A percentile compares a stretch with the other conserved stretches of the same genome.
phyloP scores from a whole-genome alignment of 2,329 filamentous ascomycete species.

The Monosporascus sp. region DNA sequence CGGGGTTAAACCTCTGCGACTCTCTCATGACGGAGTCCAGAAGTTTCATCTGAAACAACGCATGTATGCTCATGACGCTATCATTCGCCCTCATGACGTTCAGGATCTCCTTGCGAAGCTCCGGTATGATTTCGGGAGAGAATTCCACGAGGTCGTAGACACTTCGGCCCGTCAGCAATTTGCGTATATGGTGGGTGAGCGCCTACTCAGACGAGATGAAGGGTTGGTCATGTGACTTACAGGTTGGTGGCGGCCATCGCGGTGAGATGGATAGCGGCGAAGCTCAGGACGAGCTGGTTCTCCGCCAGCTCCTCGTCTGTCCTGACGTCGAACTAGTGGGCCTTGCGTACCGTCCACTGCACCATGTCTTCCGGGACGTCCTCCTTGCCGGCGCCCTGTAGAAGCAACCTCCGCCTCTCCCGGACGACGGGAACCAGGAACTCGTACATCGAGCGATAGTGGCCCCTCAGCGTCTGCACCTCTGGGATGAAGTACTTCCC shows the following conservation, averaged over 20 bases:
- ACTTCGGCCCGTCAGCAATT: conserved; percentile 10
- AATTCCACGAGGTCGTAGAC: conserved; percentile 44
- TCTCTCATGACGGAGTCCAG: conserved; percentile 33
- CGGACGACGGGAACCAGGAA: conserved; percentile 29
- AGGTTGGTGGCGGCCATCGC: conserved; percentile 35
- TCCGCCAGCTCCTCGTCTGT: conserved; percentile 29
- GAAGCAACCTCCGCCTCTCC: conserved; percentile 19
- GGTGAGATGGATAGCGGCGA: conserved; percentile 47
- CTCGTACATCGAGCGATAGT: conserved; percentile 25
- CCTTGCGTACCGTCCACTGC: conserved; percentile 38
- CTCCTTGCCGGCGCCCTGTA: conserved; percentile 5
- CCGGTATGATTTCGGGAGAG: conserved; percentile 40
- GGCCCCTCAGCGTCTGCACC: conserved; percentile 26
- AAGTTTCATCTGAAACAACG: conserved; percentile 33
- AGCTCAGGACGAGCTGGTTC: conserved; percentile 36
- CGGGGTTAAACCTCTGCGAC: conserved; percentile 23
- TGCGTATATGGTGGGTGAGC: no score
- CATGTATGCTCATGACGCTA: conserved; percentile 25
- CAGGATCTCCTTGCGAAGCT: conserved; percentile 46
- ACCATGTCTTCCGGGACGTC: conserved; percentile 39
- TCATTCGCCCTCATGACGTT: conserved; percentile 28
- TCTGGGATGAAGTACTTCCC: conserved; percentile 27
- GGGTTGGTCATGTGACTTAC: conserved; percentile 17
- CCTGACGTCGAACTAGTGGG: conserved; percentile 23
- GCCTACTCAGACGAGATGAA: no score